These are phyloP conservation scores for Chaetomiaceae sp. DNA, from an alignment of 2,329 filamentous ascomycete genomes.

Conservation along the genomic window DNA sequence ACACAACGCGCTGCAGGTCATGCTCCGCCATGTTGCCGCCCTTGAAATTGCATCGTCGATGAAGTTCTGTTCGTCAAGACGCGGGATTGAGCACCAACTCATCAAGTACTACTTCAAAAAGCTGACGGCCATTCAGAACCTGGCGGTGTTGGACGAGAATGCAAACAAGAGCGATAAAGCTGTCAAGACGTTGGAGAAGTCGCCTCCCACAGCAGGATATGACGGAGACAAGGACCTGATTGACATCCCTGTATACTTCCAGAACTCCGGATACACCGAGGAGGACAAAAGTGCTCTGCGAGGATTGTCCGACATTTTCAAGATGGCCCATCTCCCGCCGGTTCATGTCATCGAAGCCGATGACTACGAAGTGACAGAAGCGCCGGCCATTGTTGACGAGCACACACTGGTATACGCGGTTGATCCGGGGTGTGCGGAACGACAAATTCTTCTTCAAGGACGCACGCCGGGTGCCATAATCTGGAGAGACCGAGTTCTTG, in stretches of 20 bases:
- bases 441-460: not conserved
- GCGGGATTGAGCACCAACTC: constrained; percentile 6
- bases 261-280: constrained; percentile 7
- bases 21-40: constrained; percentile 13
- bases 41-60: constrained; percentile 8
- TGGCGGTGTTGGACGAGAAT: not conserved
- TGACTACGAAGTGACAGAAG: too few species aligned
- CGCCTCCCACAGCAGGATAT: constrained; percentile 5
- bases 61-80: not conserved
- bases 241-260: constrained; percentile 2
- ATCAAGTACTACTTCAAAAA: constrained; percentile 4
- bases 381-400: constrained; percentile 4
- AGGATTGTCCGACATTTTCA: not conserved
- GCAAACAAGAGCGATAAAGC: not conserved
- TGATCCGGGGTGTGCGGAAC: not conserved
- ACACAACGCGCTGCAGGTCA: constrained; percentile 8
- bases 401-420: constrained; percentile 12
- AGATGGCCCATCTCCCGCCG: not conserved
- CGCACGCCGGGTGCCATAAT: constrained; percentile 9
- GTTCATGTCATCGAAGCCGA: not conserved
- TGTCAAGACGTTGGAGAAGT: not conserved
- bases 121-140: not conserved
- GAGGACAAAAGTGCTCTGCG: constrained; percentile 7
- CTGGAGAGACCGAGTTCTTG: not conserved
- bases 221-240: constrained; percentile 1